Conservation (phyloP, 2,329 filamentous ascomycete species). For the Talaromyces sp. region DNA sequence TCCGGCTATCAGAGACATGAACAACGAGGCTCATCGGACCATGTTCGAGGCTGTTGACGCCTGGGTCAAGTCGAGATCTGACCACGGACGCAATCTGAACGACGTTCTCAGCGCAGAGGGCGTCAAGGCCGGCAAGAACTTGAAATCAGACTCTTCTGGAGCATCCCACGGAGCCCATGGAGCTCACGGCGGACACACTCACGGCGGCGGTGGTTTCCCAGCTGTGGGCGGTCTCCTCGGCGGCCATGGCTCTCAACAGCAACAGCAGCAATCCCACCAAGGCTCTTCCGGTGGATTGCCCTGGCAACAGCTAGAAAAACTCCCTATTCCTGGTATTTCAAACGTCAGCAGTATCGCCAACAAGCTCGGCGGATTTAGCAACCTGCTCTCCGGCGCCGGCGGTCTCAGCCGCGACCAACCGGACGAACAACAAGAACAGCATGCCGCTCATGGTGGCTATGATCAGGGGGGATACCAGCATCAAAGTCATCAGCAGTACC, state of each 20-base stretch:
- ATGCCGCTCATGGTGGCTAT: slow-evolving; percentile 14
- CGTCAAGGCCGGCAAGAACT: slow-evolving; percentile 78
- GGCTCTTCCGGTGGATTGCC: slow-evolving; percentile 19
- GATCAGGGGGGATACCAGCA: slow-evolving; percentile 17
- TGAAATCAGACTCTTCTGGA: slow-evolving; percentile 40
- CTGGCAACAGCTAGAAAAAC: slow-evolving; percentile 26
- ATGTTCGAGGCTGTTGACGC: slow-evolving; percentile 85
- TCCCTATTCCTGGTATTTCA: slow-evolving; percentile 34
- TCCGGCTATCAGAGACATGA: slow-evolving; percentile 71
- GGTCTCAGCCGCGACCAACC: slow-evolving; percentile 5
- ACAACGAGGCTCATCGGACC: slow-evolving; percentile 71
- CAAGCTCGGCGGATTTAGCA: slow-evolving; percentile 9
- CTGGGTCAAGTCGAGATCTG: slow-evolving; percentile 69
- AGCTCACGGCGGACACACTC: slow-evolving; percentile 23
- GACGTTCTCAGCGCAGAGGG: slow-evolving; percentile 74
- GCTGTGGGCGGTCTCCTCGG: slow-evolving; percentile 16
- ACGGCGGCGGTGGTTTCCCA: slow-evolving; percentile 24
- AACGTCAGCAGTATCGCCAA: slow-evolving; percentile 27
- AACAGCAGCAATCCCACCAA: slow-evolving; percentile 14
- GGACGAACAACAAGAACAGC: slow-evolving; percentile 20
- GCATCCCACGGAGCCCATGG: slow-evolving; percentile 22
- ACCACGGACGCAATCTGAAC: slow-evolving; percentile 64
- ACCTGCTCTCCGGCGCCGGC: slow-evolving; percentile 5
- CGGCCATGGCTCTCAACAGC: slow-evolving; percentile 19
- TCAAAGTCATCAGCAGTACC: slow-evolving; percentile 7